Base-by-base conservation (phyloP, 176 grass and related monocot species). In the Oryza meyeriana region DNA sequence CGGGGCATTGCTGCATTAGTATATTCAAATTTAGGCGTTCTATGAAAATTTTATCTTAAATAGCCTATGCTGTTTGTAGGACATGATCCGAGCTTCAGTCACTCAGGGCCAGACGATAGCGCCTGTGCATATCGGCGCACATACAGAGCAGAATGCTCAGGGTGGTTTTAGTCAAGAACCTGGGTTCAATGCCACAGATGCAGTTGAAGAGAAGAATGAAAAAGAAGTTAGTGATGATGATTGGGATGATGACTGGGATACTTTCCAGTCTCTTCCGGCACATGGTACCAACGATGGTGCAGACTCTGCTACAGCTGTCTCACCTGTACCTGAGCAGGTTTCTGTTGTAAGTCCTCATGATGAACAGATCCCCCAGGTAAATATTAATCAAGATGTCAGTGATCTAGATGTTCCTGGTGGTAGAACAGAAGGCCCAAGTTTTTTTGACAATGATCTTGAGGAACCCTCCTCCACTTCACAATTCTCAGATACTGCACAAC, bases 41-140 rank as follows among this genome's bases (percentile, higher is more conserved):
- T 28, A 22, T 59, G 55, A 3, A 59, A 59, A 25, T 77, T 66
- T 3, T 31, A 41, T 71, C 50, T 45, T 69, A 69, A 78, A 76
- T 12, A 50, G 62, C 47, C 44, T 73, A 24, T 72, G 17, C 29
- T 24, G 61, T 44, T 86, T 77, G 63, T 79, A 98, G 96, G 96
- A 94, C 74, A 94, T 99, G 89, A 93, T 99, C 62, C 88, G 91
- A 74, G 87, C 89, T 90, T 99, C 93, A 20, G 86, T 99, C 32
- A 86, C 25, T 84, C 93, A 95, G 72, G 82, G 79, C 64, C 87
- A 88, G 74, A 87, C 87, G 70, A 66, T 20, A 66, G 64, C 35
- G 59, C 90, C 73, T 12, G 28, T 61, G 40, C 85, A 77, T 89
- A 79, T 64, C 25, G 87, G 38, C 85, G 62, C 77, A 62, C 69